Evolutionary conservation across 495 filamentous ascomycete species (phyloP).

Genomic region (Sphaerosporella brunnea): DNA sequence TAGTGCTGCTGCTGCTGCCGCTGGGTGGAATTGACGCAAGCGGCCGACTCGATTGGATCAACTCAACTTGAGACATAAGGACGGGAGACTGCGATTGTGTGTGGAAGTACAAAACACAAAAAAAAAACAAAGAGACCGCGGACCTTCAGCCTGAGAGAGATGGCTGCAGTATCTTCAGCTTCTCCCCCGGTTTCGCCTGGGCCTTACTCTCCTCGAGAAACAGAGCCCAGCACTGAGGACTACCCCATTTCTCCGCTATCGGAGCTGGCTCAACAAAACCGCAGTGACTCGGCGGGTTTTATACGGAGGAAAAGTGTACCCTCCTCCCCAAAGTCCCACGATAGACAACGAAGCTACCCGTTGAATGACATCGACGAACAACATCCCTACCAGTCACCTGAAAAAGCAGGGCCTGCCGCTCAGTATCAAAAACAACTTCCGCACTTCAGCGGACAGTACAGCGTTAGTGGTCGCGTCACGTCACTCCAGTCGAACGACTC

Average conservation of each 20-base stretch:
- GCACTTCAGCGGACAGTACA: slow-evolving; percentile 15
- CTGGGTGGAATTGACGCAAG: too few relatives aligned
- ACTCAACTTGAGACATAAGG: too few relatives aligned
- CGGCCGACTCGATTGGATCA: too few relatives aligned
- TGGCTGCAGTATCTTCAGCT: background rate
- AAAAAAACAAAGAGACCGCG: background rate
- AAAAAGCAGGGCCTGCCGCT: slow-evolving; percentile 16
- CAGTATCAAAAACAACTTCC: slow-evolving; percentile 22
- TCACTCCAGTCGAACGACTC: slow-evolving; percentile 22
- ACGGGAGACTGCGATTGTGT: too few relatives aligned
- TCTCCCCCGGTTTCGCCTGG: background rate
- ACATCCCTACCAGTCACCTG: slow-evolving; percentile 19
- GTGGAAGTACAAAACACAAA: too few relatives aligned
- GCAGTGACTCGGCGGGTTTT: slow-evolving; percentile 10
- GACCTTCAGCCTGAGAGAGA: slow-evolving; percentile 3
- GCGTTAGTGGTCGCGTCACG: slow-evolving; percentile 10
- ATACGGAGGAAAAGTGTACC: slow-evolving; percentile 9
- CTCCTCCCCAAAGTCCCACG: slow-evolving; percentile 4
- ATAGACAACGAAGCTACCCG: slow-evolving; percentile 8
- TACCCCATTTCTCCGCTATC: background rate
- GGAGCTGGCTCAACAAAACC: background rate
- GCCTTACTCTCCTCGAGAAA: background rate
- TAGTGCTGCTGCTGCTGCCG: background rate
- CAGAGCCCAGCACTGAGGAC: background rate
- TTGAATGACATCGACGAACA: slow-evolving; percentile 11